These are phyloP conservation scores for Candida frijolesensis DNA, from an alignment of 1,139 yeast genomes.

Conservation along the genomic window DNA sequence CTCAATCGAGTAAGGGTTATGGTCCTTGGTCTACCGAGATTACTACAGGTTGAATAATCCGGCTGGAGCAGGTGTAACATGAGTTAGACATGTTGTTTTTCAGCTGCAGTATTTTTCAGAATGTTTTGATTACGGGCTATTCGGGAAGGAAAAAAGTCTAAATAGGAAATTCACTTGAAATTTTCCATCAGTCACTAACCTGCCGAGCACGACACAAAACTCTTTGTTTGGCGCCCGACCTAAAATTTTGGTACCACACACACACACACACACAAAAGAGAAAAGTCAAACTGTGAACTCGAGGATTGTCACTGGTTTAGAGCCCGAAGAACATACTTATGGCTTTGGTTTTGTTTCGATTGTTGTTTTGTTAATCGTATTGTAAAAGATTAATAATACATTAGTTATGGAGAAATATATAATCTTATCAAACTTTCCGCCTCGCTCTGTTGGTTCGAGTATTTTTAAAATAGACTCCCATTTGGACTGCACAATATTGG, in stretches of 20 bases:
- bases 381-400: not conserved
- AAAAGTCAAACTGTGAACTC: too few species aligned
- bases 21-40: not conserved
- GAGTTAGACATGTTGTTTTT: not conserved
- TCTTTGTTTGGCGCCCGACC: not conserved
- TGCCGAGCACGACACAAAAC: not conserved
- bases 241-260: not conserved
- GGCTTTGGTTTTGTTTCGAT: not conserved
- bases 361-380: not conserved
- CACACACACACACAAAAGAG: too few species aligned
- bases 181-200: not conserved
- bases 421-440: not conserved
- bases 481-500: not conserved
- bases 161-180: constrained; percentile 2
- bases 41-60: not conserved
- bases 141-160: constrained; percentile 1
- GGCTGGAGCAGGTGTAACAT: not conserved
- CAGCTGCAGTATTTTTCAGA: not conserved
- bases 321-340: not conserved
- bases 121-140: constrained; percentile 3
- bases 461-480: not conserved
- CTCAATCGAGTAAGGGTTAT: constrained; percentile 3
- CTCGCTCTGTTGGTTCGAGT: not conserved
- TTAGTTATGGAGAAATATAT: not conserved
- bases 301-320: too few species aligned